These are phyloP conservation scores for Mortierella antarctica DNA, from an alignment of 192 early-diverging fungal species.

Conservation along the genomic window DNA sequence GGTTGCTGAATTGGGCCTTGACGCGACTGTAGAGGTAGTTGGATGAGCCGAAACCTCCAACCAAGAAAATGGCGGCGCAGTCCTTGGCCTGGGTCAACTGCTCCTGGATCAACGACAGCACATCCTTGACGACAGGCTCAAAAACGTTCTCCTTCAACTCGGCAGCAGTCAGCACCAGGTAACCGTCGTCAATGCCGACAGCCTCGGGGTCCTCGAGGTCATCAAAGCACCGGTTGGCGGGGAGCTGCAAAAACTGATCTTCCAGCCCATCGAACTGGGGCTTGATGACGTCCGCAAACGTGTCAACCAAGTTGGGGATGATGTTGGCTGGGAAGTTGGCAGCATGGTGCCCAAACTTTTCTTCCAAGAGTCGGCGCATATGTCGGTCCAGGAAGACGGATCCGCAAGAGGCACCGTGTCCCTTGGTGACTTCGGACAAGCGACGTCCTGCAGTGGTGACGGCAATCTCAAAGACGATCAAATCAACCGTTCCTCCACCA, in stretches of 20 bases:
- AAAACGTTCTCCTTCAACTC: constrained; percentile 63
- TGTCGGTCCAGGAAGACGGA: constrained; percentile 58
- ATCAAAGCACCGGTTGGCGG: constrained; percentile 49
- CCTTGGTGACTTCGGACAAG: constrained; percentile 59
- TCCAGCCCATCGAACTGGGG: constrained; percentile 61
- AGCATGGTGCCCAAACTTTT: constrained; percentile 54
- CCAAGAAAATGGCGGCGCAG: constrained; percentile 60
- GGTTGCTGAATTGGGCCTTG: constrained; percentile 35
- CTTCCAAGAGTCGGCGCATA: constrained; percentile 51
- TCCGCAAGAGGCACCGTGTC: constrained; percentile 61
- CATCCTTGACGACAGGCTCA: constrained; percentile 52
- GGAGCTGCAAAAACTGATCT: constrained; percentile 56
- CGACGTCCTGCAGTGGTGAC: constrained; percentile 41
- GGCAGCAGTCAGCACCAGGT: constrained; percentile 43
- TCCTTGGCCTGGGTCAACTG: constrained; percentile 52
- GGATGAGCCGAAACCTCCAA: constrained; percentile 66
- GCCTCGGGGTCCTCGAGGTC: constrained; percentile 44
- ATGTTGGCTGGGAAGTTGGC: constrained; percentile 54
- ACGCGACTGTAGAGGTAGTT: constrained; percentile 53
- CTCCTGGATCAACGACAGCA: constrained; percentile 53
- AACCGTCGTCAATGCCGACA: constrained; percentile 55
- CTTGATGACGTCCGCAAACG: constrained; percentile 58
- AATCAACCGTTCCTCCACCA: constrained; percentile 64
- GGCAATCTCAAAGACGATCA: constrained; percentile 64
- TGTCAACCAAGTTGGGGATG: constrained; percentile 56